These are phyloP conservation scores for Penicillium aurantiogriseum DNA, from an alignment of 2,329 filamentous ascomycete species.

Conservation along the genomic window DNA sequence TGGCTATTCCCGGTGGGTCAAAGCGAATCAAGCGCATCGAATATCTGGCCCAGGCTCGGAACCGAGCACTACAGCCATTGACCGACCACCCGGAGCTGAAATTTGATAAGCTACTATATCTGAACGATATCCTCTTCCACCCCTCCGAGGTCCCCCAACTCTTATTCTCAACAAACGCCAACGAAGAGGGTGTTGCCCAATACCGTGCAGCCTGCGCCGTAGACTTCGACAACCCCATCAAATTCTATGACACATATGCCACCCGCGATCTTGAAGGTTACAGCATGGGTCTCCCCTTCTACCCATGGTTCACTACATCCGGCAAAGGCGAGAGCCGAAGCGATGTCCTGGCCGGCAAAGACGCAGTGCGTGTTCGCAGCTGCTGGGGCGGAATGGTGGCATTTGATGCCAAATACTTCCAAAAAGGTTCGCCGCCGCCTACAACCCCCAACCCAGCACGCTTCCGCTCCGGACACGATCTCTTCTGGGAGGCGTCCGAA, in stretches of 20 bases:
- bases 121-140: slow-evolving; percentile 68
- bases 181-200: slow-evolving; percentile 51
- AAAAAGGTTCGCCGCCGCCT: slow-evolving; percentile 32
- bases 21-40: slow-evolving; percentile 69
- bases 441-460: slow-evolving; percentile 43
- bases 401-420: slow-evolving; percentile 49
- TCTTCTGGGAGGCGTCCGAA: slow-evolving; percentile 64
- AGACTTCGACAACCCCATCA: slow-evolving; percentile 72
- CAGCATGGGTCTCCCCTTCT: slow-evolving; percentile 68
- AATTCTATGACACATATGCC: slow-evolving; percentile 76
- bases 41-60: slow-evolving; percentile 70
- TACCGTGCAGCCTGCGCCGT: slow-evolving; percentile 72
- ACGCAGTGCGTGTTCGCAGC: slow-evolving; percentile 65
- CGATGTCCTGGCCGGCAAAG: slow-evolving; percentile 59
- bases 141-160: slow-evolving; percentile 59
- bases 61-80: slow-evolving; percentile 65
- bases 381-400: slow-evolving; percentile 76
- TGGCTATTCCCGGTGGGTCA: slow-evolving; percentile 62
- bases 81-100: slow-evolving; percentile 45
- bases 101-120: slow-evolving; percentile 58
- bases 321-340: slow-evolving; percentile 55
- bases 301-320: slow-evolving; percentile 64
- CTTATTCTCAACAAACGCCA: slow-evolving; percentile 60
- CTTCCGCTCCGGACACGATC: slow-evolving; percentile 59
- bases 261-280: slow-evolving; percentile 69